Evolutionary conservation across 2,329 filamentous ascomycete genomes (phyloP).

Genomic region (Pestalotiopsis sp.): DNA sequence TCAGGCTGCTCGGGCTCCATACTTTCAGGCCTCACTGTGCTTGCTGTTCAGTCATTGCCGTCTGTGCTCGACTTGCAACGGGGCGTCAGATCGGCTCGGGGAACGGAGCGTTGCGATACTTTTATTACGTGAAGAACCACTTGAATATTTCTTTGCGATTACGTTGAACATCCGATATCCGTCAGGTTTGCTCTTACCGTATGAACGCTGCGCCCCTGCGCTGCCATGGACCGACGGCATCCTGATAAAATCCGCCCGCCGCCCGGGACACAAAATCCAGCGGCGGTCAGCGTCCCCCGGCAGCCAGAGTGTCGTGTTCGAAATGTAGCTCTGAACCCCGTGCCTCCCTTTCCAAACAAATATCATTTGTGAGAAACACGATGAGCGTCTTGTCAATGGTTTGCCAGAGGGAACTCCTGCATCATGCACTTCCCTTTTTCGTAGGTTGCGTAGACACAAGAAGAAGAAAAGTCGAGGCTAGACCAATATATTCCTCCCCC

Average conservation of each 20-base stretch:
- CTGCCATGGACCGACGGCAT: neutral
- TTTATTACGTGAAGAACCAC: neutral
- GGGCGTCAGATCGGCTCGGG: neutral
- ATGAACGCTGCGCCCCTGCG: neutral
- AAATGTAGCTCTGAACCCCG: no score
- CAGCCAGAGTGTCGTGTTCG: neutral
- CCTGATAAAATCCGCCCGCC: neutral
- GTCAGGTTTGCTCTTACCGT: neutral
- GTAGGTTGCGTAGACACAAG: neutral
- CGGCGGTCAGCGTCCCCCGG: neutral
- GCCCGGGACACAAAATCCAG: neutral
- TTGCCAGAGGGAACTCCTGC: neutral
- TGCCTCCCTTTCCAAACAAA: neutral
- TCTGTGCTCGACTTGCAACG: neutral
- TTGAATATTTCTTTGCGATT: neutral
- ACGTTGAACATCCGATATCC: neutral
- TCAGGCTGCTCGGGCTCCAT: neutral
- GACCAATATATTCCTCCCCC: neutral
- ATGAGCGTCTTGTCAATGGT: neutral
- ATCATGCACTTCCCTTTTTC: constrained; percentile 7
- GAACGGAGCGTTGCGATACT: neutral
- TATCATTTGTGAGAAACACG: neutral
- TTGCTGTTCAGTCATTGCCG: neutral
- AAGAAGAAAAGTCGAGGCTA: neutral
- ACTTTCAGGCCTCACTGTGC: neutral